Percentiles rank a stretch among this genome's conserved stretches.
Evolutionary conservation across 1,139 yeast genomes (phyloP).

Genomic region (Blastobotrys arbuscula): DNA sequence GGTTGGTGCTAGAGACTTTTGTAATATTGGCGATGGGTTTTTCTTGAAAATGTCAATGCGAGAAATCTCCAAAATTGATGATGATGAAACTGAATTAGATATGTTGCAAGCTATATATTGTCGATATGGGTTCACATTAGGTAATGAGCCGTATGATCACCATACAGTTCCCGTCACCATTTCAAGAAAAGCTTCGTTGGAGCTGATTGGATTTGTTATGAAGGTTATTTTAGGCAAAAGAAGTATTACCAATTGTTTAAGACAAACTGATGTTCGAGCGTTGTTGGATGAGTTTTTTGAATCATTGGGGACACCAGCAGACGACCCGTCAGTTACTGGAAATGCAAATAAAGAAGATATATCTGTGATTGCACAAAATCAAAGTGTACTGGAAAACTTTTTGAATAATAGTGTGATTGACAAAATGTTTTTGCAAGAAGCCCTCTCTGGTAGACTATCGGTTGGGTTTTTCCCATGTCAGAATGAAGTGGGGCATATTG

Average conservation of each 20-base stretch:
- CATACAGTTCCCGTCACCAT: slow-evolving; percentile 44
- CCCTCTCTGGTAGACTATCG: slow-evolving; percentile 51
- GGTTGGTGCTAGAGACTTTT: slow-evolving; percentile 61
- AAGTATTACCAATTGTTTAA: slow-evolving; percentile 48
- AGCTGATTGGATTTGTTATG: slow-evolving; percentile 56
- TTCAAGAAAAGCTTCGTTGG: slow-evolving; percentile 47
- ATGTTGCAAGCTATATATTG: slow-evolving; percentile 73
- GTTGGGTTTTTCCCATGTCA: slow-evolving; percentile 39
- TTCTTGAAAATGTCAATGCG: slow-evolving; percentile 58
- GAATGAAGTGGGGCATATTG: slow-evolving; percentile 36
- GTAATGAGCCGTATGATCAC: slow-evolving; percentile 64
- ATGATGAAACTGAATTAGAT: slow-evolving; percentile 48
- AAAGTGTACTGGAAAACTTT: slow-evolving; percentile 43
- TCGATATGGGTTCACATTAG: slow-evolving; percentile 61
- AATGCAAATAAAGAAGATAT: slow-evolving; percentile 31
- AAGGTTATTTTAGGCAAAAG: slow-evolving; percentile 53
- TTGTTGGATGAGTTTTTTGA: slow-evolving; percentile 69
- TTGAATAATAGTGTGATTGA: slow-evolving; percentile 47
- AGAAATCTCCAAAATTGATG: slow-evolving; percentile 43
- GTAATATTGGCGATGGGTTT: slow-evolving; percentile 59
- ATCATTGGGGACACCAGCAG: slow-evolving; percentile 59
- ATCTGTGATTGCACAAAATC: slow-evolving; percentile 36
- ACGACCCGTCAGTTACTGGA: background rate
- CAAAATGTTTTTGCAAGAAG: slow-evolving; percentile 45
- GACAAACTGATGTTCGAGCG: slow-evolving; percentile 62